These are phyloP conservation scores for Sporothrix sp. DNA, from an alignment of 2,329 filamentous ascomycete species.

Conservation along the genomic window DNA sequence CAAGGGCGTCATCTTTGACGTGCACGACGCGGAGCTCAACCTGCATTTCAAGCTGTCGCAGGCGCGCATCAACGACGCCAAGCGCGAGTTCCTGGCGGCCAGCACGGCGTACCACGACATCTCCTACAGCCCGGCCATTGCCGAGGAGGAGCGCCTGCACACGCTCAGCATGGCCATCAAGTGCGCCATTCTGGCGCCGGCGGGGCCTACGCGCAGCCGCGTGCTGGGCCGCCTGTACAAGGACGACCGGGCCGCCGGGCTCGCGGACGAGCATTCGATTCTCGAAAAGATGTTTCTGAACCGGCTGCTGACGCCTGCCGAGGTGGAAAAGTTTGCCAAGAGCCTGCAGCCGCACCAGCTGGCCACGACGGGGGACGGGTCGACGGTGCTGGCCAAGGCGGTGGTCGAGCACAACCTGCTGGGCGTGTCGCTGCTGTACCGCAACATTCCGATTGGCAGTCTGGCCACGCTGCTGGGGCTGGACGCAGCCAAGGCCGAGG, in stretches of 20 bases:
- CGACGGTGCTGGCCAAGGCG: conserved; percentile 84
- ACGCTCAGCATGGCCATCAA: conserved; percentile 81
- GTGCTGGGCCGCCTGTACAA: conserved; percentile 81
- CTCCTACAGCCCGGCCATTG: conserved; percentile 66
- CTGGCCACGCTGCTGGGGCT: conserved; percentile 71
- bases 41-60: conserved; percentile 86
- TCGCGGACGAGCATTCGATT: conserved; percentile 71
- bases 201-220: conserved; percentile 73
- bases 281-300: conserved; percentile 97
- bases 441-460: conserved; percentile 65
- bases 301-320: conserved; percentile 66
- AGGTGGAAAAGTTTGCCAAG: conserved; percentile 77
- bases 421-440: conserved; percentile 69
- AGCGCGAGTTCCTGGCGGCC: conserved; percentile 80
- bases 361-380: conserved; percentile 79
- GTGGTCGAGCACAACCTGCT: conserved; percentile 95
- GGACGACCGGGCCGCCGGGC: conserved; percentile 68
- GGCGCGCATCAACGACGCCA: conserved; percentile 85
- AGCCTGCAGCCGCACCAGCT: conserved; percentile 80
- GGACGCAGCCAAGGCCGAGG: conserved; percentile 71
- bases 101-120: conserved; percentile 82
- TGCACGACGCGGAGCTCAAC: conserved; percentile 62
- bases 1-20: conserved; percentile 79
- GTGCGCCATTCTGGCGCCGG: conserved; percentile 85
- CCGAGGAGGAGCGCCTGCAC: conserved; percentile 74